Base-by-base conservation (phyloP, 2,329 filamentous ascomycete species). In the Thielaviopsis populi region DNA sequence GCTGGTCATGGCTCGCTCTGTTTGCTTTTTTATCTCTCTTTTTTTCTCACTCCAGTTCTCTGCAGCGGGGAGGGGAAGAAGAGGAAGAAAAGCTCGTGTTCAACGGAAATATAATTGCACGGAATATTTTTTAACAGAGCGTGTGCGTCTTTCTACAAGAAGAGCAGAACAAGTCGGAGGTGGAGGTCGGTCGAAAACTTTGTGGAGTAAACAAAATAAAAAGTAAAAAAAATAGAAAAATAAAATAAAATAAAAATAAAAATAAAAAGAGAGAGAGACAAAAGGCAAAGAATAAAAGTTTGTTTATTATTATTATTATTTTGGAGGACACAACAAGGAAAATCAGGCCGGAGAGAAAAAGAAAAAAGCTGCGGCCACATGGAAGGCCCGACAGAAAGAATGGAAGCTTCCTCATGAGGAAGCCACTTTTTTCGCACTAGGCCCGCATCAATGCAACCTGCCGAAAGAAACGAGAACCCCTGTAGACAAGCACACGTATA, bases 291-390 rank as follows among this genome's bases (percentile, higher is more conserved):
- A n/a, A n/a, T n/a, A n/a, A n/a, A n/a, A n/a, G n/a, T n/a, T n/a
- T n/a, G n/a, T n/a, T n/a, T n/a, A n/a, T n/a, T n/a, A n/a, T n/a
- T n/a, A n/a, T n/a, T n/a, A n/a, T n/a, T n/a, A n/a, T 37, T 42
- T 27, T 15, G 54, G 43, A 42, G 40, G 41, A 61, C 19, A 54
- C 19, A 62, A 46, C 7, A 59, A 53, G 42, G 17, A 43, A 66
- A 63, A 27, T 6, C 50, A 33, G 8, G 50, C 50, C 50, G 27
- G 50, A 27, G 24, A 27, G 41, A 60, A 40, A 43, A 42, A 41
- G 13, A 33, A 37, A 62, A 58, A 46, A 59, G 56, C 50, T 33
- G 40, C 46, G 17, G 61, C 64, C 61, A 61, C 41, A 56, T 65
- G 50, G 50, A 56, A 56, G 50, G 50, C 50, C 50, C 50, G 50